Evolutionary conservation across 129 eudicot species (phyloP).

Genomic region (Ambrosia artemisiifolia): DNA sequence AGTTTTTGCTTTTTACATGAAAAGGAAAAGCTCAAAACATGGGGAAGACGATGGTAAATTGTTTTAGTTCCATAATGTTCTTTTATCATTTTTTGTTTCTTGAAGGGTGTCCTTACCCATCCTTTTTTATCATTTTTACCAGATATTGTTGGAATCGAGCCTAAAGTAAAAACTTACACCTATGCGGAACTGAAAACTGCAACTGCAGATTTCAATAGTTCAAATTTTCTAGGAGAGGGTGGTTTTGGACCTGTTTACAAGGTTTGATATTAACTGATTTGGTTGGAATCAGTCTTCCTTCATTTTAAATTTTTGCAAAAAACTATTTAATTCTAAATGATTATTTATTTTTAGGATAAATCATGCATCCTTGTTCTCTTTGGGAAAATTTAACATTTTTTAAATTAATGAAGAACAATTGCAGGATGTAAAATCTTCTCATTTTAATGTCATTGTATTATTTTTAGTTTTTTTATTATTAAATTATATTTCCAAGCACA

Average conservation of each 20-base stretch:
- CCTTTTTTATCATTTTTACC: not conserved
- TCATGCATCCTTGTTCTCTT: not conserved
- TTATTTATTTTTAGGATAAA: not conserved
- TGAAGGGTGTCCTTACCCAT: not conserved
- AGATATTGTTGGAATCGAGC: conserved; percentile 43
- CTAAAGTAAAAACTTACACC: conserved; percentile 41
- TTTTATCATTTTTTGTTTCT: conserved; percentile 11
- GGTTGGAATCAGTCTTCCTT: no score
- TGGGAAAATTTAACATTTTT: not conserved
- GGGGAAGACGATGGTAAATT: conserved; percentile 44
- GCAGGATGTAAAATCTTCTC: not conserved
- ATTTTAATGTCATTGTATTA: not conserved
- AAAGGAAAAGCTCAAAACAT: conserved; percentile 24
- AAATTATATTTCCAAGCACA: not conserved
- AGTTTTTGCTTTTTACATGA: conserved; percentile 29
- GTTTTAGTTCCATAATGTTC: not conserved
- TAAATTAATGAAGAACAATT: not conserved
- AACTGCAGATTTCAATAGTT: conserved; percentile 52
- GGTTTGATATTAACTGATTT: conserved; percentile 28
- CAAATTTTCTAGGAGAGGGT: conserved; percentile 76
- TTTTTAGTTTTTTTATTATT: not conserved
- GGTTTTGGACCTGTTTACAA: conserved; percentile 78
- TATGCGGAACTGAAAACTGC: conserved; percentile 54
- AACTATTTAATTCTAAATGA: not conserved
- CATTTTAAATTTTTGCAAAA: not conserved